These are phyloP conservation scores for Penicillium sp. DNA, from an alignment of 2,329 filamentous ascomycete genomes.

Conservation along the genomic window DNA sequence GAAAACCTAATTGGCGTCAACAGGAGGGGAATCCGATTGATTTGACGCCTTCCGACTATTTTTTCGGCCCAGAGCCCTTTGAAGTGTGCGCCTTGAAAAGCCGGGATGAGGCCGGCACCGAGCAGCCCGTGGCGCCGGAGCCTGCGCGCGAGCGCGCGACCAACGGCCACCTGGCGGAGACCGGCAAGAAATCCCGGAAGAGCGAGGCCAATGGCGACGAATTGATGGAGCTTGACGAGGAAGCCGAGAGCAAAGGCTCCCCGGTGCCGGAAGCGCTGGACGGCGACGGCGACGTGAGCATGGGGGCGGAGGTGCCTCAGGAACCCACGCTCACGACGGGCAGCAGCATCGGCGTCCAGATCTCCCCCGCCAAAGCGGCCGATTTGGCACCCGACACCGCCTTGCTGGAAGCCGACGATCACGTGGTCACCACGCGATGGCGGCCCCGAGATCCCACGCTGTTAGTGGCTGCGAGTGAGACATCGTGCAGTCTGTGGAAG, in stretches of 20 bases:
- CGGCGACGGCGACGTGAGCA: slow-evolving; percentile 46
- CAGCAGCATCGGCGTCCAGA: slow-evolving; percentile 48
- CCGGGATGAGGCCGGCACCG: slow-evolving; percentile 32
- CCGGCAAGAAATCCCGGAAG: slow-evolving; percentile 37
- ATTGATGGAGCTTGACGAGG: slow-evolving; percentile 43
- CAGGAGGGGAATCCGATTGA: slow-evolving; percentile 40
- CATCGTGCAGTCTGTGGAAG: slow-evolving; percentile 48
- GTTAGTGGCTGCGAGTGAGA: slow-evolving; percentile 44
- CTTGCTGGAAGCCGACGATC: slow-evolving; percentile 40
- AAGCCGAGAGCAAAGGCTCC: slow-evolving; percentile 24
- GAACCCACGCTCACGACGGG: slow-evolving; percentile 44
- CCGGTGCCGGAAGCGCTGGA: slow-evolving; percentile 31
- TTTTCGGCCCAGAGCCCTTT: slow-evolving; percentile 47
- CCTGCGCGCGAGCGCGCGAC: slow-evolving; percentile 34
- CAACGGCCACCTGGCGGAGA: slow-evolving; percentile 40
- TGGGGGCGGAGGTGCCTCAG: slow-evolving; percentile 33
- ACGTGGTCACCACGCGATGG: slow-evolving; percentile 46
- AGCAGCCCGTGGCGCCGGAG: slow-evolving; percentile 33
- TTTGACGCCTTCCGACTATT: slow-evolving; percentile 42
- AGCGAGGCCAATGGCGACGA: slow-evolving; percentile 34
- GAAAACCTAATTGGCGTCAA: slow-evolving; percentile 21
- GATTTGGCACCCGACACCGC: slow-evolving; percentile 47
- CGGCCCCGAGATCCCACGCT: slow-evolving; percentile 45
- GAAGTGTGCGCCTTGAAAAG: slow-evolving; percentile 31
- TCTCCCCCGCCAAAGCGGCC: slow-evolving; percentile 47